A percentile compares a stretch with the other conserved stretches of the same genome.
These are phyloP conservation scores for Saposhnikovia divaricata DNA, from an alignment of 129 eudicot species.

Conservation along the genomic window DNA sequence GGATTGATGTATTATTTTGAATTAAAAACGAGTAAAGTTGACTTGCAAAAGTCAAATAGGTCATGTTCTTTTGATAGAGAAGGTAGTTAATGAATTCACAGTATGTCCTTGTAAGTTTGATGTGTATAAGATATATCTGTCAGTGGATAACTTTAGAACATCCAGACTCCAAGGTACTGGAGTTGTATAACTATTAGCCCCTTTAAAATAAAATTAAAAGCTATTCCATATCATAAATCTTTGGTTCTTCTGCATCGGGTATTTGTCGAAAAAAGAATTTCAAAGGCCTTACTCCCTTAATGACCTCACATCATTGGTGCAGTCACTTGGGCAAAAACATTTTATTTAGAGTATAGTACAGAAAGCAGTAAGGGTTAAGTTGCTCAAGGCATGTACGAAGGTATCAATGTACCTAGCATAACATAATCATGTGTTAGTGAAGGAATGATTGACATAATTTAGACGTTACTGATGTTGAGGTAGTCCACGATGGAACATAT, in stretches of 20 bases:
- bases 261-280: not conserved
- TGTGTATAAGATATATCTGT: not conserved
- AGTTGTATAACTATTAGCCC: not conserved
- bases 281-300: not conserved
- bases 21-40: not conserved
- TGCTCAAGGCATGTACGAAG: not conserved
- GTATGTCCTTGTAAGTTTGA: not conserved
- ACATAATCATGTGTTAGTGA: not conserved
- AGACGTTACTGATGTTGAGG: not conserved
- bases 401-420: not conserved
- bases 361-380: not conserved
- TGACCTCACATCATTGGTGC: not conserved
- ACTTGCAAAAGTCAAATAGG: not conserved
- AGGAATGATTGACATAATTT: not conserved
- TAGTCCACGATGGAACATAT: not conserved
- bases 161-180: not conserved
- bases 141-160: not conserved
- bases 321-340: not conserved
- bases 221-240: not conserved
- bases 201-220: not conserved
- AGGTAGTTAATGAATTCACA: not conserved
- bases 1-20: not conserved
- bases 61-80: not conserved
- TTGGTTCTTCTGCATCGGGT: not conserved
- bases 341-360: not conserved